Conservation (phyloP, 2,329 filamentous ascomycete genomes). For the Trichophyton schoenleinii region DNA sequence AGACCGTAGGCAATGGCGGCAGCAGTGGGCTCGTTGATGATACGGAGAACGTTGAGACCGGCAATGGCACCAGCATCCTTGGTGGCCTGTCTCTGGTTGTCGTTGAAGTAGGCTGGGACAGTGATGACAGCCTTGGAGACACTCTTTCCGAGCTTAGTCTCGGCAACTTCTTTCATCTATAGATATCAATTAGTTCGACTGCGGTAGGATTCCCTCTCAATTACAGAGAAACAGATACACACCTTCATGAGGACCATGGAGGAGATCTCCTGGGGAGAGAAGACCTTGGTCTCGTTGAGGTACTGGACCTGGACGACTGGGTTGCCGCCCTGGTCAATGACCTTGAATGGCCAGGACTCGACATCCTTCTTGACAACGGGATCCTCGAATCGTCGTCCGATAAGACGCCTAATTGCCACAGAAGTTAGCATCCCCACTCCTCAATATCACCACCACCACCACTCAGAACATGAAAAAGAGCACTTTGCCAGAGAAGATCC, state of each 20-base stretch:
- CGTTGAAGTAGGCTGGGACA: conserved; percentile 99
- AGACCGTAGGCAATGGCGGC: conserved; percentile 98
- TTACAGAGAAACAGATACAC: conserved; percentile 15
- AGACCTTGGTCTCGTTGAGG: conserved; percentile 84
- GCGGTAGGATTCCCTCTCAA: not conserved
- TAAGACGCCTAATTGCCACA: conserved; percentile 60
- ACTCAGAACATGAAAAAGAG: not conserved
- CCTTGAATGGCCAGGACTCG: conserved; percentile 99
- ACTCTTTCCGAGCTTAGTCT: conserved; percentile 96
- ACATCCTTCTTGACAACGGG: conserved; percentile 97
- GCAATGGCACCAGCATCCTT: conserved; percentile 98
- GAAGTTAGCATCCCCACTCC: conserved; percentile 1
- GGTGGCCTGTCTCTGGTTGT: conserved; percentile 98
- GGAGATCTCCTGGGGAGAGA: conserved; percentile 97
- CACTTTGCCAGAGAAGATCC: not conserved
- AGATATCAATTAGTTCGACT: conserved; percentile 1
- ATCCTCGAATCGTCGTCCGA: conserved; percentile 90
- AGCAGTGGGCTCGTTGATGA: conserved; percentile 99
- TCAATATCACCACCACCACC: not conserved
- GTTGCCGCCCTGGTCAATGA: conserved; percentile 75
- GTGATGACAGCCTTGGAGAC: conserved; percentile 98
- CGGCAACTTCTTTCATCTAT: conserved; percentile 98
- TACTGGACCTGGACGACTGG: conserved; percentile 93
- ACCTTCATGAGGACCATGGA: conserved; percentile 98
- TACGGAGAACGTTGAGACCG: conserved; percentile 96